Conservation (phyloP, 805 yeast species). For the Monosporozyma unispora region DNA sequence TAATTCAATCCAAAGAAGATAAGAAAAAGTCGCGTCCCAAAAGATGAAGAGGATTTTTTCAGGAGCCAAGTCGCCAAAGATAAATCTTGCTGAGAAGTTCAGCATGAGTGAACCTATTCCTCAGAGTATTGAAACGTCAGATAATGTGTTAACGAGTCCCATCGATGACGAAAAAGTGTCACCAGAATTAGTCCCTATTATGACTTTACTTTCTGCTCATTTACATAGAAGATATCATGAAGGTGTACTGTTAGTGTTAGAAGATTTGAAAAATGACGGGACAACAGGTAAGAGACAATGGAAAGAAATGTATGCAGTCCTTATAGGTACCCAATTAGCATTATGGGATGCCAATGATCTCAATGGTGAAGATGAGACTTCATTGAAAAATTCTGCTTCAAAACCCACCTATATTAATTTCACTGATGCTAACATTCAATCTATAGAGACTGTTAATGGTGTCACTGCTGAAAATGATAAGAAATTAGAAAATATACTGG, state of each 20-base stretch:
- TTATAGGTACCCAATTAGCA: conserved; percentile 85
- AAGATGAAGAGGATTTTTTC: conserved; percentile 22
- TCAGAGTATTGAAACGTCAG: background rate
- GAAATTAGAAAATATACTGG: conserved; percentile 64
- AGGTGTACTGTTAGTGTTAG: conserved; percentile 64
- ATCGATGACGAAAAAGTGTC: conserved; percentile 13
- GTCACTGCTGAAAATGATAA: conserved; percentile 40
- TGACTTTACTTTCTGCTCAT: conserved; percentile 65
- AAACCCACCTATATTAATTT: conserved; percentile 85
- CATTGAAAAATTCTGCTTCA: conserved; percentile 46
- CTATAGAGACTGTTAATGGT: conserved; percentile 56
- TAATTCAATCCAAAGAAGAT: background rate
- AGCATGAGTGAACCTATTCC: background rate
- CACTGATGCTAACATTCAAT: conserved; percentile 79
- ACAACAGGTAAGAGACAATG: conserved; percentile 75
- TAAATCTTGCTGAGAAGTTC: background rate
- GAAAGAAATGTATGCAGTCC: conserved; percentile 87
- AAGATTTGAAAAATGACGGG: conserved; percentile 77
- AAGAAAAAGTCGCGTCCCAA: background rate
- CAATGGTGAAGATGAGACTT: conserved; percentile 35
- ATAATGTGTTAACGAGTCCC: background rate
- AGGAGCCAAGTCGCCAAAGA: conserved; percentile 10
- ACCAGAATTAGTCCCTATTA: conserved; percentile 52
- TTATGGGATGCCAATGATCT: conserved; percentile 78
- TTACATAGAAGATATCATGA: conserved; percentile 66